phyloP scores from a whole-genome alignment of 176 grass and related monocot species.

The Zoysia japonica region DNA sequence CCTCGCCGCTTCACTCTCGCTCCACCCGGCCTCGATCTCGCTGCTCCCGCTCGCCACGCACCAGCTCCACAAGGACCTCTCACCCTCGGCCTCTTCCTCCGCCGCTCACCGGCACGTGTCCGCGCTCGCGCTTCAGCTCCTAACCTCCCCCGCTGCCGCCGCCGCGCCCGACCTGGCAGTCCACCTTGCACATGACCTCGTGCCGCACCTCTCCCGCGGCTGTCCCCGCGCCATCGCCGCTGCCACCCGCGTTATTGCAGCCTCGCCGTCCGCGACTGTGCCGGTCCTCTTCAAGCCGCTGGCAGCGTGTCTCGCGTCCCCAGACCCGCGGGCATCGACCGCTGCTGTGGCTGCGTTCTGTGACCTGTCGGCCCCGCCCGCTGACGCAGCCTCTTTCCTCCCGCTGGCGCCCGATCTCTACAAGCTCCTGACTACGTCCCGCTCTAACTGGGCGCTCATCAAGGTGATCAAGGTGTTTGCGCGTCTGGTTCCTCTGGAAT shows the following conservation, averaged over 20 bases:
- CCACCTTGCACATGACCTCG: slow-evolving; percentile 74
- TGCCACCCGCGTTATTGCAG: slow-evolving; percentile 58
- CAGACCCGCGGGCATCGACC: slow-evolving; percentile 59
- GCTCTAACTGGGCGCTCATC: slow-evolving; percentile 89
- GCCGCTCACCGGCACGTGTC: slow-evolving; percentile 43
- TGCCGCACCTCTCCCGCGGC: slow-evolving; percentile 59
- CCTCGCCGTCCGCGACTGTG: slow-evolving; percentile 53
- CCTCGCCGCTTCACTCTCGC: slow-evolving; percentile 75
- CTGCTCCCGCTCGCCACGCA: slow-evolving; percentile 77
- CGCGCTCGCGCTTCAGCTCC: slow-evolving; percentile 68
- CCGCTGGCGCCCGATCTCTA: slow-evolving; percentile 84
- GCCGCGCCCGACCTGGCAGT: slow-evolving; percentile 54
- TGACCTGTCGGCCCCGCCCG: slow-evolving; percentile 72
- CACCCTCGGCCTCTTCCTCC: slow-evolving; percentile 45
- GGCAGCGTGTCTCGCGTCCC: slow-evolving; percentile 74
- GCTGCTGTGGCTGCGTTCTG: slow-evolving; percentile 75
- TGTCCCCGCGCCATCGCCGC: slow-evolving; percentile 59
- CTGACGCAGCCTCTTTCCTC: slow-evolving; percentile 71
- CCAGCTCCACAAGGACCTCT: slow-evolving; percentile 88
- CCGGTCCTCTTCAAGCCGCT: slow-evolving; percentile 88
- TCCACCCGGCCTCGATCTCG: slow-evolving; percentile 79
- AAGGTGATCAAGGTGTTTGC: slow-evolving; percentile 92
- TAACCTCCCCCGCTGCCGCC: slow-evolving; percentile 58
- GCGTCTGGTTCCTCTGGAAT: slow-evolving; percentile 66
- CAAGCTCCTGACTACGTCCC: slow-evolving; percentile 61